These are phyloP conservation scores for Mercurialis annua DNA, from an alignment of 345 rosid genomes.

Conservation along the genomic window DNA sequence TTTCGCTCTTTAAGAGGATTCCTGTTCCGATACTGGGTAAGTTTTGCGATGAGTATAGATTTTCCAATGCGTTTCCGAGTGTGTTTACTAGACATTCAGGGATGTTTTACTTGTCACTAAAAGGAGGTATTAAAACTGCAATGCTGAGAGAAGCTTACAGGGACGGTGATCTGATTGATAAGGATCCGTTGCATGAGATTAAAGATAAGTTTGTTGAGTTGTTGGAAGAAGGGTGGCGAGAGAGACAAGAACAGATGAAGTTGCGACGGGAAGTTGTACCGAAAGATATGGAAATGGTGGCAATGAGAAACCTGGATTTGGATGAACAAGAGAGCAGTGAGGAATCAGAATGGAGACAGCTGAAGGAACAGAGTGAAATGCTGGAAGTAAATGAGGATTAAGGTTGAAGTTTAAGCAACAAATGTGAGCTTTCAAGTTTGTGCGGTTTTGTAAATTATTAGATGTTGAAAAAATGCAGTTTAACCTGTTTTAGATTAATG, in stretches of 20 bases:
- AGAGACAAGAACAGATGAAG: constrained; percentile 48
- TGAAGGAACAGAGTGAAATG: background rate
- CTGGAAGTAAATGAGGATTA: background rate
- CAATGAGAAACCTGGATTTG: constrained; percentile 18
- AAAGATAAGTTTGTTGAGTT: constrained; percentile 64
- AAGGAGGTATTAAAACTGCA: constrained; percentile 84
- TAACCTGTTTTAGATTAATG: background rate
- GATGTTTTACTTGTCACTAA: constrained; percentile 77
- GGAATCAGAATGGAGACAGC: background rate
- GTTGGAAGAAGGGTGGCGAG: constrained; percentile 65
- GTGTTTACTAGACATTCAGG: constrained; percentile 88
- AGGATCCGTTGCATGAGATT: constrained; percentile 65
- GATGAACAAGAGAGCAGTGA: constrained; percentile 16
- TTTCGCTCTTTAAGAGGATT: constrained; percentile 70
- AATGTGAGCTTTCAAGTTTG: background rate
- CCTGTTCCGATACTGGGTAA: constrained; percentile 86
- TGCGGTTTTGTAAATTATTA: background rate
- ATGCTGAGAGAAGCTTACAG: constrained; percentile 74
- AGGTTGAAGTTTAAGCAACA: background rate
- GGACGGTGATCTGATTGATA: constrained; percentile 49
- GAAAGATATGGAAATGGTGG: constrained; percentile 41
- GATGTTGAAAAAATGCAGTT: background rate
- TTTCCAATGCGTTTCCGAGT: constrained; percentile 69
- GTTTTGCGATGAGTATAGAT: constrained; percentile 65
- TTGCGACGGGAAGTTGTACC: constrained; percentile 35